A percentile compares a stretch with the other conserved stretches of the same genome.
phyloP scores from a whole-genome alignment of 352 stramenopile genomes.

The Blastocystis sp. region DNA sequence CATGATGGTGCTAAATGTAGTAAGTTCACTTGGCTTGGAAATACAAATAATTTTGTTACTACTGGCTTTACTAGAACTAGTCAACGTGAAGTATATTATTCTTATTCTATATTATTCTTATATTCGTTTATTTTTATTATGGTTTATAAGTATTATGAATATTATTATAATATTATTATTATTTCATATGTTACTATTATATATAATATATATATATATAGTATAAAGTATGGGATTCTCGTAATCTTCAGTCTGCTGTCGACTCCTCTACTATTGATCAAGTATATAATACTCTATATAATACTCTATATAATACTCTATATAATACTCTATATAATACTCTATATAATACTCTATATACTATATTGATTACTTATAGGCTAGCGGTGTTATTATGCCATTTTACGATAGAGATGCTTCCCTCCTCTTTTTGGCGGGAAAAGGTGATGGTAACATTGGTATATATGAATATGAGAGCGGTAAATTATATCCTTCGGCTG shows the following conservation, averaged over 20 bases:
- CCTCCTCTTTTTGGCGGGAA: constrained; percentile 87
- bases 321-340: too few relatives aligned
- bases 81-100: constrained; percentile 55
- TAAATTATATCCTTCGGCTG: constrained; percentile 63
- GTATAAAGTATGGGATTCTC: constrained; percentile 70
- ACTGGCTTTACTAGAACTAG: constrained; percentile 85
- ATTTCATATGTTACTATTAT: constrained; percentile 1
- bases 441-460: constrained; percentile 94
- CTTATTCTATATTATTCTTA: constrained; percentile 46
- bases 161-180: neutral
- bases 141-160: too few relatives aligned
- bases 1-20: constrained; percentile 89
- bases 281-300: constrained; percentile 73
- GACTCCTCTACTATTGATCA: constrained; percentile 49
- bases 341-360: too few relatives aligned
- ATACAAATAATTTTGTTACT: constrained; percentile 79
- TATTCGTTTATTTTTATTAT: neutral
- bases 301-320: constrained; percentile 81
- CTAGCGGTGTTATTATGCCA: constrained; percentile 88
- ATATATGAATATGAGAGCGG: constrained; percentile 92
- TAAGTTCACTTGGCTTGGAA: constrained; percentile 83
- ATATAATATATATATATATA: too few relatives aligned
- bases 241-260: constrained; percentile 47
- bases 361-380: too few relatives aligned
- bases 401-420: constrained; percentile 92